Evolutionary conservation across 192 early-diverging fungal species (phyloP), one percentile per base, ranked within the genome.

Genomic region (Obelidium mucronatum): DNA sequence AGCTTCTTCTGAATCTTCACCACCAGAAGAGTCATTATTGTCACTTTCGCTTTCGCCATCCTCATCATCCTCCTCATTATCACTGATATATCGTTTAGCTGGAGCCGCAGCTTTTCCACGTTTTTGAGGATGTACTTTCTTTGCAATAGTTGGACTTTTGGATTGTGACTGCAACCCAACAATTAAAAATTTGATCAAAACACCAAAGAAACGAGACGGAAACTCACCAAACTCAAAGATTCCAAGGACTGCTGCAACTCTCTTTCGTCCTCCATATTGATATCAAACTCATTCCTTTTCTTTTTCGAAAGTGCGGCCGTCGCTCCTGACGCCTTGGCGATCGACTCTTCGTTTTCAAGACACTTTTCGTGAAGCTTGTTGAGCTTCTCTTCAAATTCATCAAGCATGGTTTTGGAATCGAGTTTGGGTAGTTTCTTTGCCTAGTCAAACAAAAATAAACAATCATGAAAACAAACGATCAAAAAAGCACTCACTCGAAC

Each of bases 351-450:
- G 61, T 92, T 90, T 72, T 91, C 92, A 13, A 88, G 74, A 36
- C 89, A 85, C 72, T 89, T 91, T 54, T 87, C 90, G 26, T 90
- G 89, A 24, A 88, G 82, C 68, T 95, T 89, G 42, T 88, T 83
- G 11, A 99, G 83, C 79, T 92, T 95, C 28, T 75, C 51, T 63
- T 95, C 96, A 75, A 92, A 95, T 66, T 98, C 96, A 48, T 98
- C 96, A 31, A 97, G 80, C 55, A 91, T 24, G 2, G 81, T 68
- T 83, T 96, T 96, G 52, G 91, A 79, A 71, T 97, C 97, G 3
- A 86, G 80, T 77, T 93, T 97, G 58, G 91, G 89, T 39, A 86
- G 77, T 44, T 82, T 81, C 61, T 90, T 86, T 19, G 82, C 88
- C 92, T 92, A 64, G 67, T 52, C 31, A 53, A 36, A 33, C 26